Conservation (phyloP, 2,329 filamentous ascomycete species). For the Talaromyces rugulosus region DNA sequence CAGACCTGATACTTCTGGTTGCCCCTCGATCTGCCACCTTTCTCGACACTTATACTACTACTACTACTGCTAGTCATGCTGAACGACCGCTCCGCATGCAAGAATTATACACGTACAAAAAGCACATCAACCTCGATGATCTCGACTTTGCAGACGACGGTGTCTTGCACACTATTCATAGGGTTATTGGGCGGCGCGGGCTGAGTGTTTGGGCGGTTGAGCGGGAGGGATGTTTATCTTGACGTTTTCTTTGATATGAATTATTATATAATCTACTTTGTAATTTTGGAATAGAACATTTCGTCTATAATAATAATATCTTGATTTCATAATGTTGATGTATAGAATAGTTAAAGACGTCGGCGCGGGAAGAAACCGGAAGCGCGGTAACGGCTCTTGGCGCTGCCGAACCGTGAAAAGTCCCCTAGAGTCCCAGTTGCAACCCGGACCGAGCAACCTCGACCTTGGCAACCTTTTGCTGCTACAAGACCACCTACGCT, state of each 20-base stretch:
- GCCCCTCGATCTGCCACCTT: slow-evolving; percentile 43
- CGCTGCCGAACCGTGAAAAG: background rate
- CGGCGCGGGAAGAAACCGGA: background rate
- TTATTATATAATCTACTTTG: background rate
- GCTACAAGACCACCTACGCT: background rate
- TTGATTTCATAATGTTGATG: too few relatives aligned
- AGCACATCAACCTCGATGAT: slow-evolving; percentile 50
- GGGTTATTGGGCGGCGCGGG: slow-evolving; percentile 47
- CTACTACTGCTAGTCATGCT: slow-evolving; percentile 10
- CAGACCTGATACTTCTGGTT: slow-evolving; percentile 37
- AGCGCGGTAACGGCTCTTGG: background rate
- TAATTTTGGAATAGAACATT: background rate
- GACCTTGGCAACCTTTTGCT: background rate
- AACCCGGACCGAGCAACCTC: background rate
- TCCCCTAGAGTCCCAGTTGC: background rate
- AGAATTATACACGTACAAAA: slow-evolving; percentile 40
- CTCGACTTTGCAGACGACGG: slow-evolving; percentile 49
- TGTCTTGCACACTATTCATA: slow-evolving; percentile 38
- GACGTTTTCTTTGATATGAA: background rate
- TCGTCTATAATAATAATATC: too few relatives aligned
- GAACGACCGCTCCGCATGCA: slow-evolving; percentile 33
- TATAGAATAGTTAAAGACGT: too few relatives aligned
- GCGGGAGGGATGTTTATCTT: slow-evolving; percentile 23
- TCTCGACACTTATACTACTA: slow-evolving; percentile 33
- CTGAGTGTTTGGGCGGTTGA: slow-evolving; percentile 47